These are phyloP conservation scores for Monosporascus cannonballus DNA, from an alignment of 2,329 filamentous ascomycete genomes.

Conservation along the genomic window DNA sequence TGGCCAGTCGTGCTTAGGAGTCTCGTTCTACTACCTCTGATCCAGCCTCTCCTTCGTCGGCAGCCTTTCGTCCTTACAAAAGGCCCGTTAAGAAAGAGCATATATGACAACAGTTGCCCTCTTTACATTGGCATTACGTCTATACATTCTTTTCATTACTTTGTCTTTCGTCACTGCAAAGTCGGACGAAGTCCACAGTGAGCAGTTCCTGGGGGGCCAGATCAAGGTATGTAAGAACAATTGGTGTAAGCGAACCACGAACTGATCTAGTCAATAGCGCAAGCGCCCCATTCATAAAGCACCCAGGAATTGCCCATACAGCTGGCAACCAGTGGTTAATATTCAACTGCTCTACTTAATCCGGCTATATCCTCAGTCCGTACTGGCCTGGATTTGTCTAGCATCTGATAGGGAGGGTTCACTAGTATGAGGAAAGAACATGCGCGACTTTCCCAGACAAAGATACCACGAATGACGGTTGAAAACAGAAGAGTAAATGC, in stretches of 20 bases:
- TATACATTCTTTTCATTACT: no score
- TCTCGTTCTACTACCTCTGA: not conserved
- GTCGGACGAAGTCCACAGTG: not conserved
- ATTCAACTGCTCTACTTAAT: not conserved
- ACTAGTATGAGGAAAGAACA: no score
- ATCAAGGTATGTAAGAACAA: not conserved
- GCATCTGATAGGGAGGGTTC: no score
- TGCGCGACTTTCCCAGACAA: not conserved
- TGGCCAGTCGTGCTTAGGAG: constrained; percentile 39
- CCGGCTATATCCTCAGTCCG: not conserved
- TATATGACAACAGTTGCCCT: not conserved
- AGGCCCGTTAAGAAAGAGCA: not conserved
- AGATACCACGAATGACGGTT: not conserved
- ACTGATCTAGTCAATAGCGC: not conserved
- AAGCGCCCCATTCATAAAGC: not conserved
- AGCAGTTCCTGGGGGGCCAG: not conserved
- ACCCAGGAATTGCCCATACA: not conserved
- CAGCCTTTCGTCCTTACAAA: not conserved
- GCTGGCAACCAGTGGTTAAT: no score
- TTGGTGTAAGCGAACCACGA: not conserved
- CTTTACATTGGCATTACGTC: no score
- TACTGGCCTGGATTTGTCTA: not conserved
- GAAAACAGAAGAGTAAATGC: not conserved
- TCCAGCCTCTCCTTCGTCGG: not conserved
- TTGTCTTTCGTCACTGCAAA: no score